phyloP scores from a whole-genome alignment of 176 grass and related monocot species.

The Lolium multiflorum region DNA sequence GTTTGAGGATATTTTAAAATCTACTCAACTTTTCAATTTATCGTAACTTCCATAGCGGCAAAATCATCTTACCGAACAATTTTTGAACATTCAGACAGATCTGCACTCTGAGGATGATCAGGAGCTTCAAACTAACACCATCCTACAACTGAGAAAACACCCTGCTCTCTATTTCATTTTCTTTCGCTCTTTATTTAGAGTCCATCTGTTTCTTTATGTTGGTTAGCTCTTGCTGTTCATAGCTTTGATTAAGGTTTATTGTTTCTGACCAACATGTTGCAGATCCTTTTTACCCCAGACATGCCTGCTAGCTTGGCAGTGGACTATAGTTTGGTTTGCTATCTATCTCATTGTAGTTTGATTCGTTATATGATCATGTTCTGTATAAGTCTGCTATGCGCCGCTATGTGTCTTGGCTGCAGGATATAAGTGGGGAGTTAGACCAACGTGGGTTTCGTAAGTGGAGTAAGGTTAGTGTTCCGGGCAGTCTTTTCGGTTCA shows the following conservation, averaged over 20 bases:
- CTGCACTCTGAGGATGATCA: neutral
- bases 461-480: neutral
- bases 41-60: neutral
- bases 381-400: neutral
- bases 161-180: neutral
- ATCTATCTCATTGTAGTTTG: neutral
- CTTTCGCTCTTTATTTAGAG: neutral
- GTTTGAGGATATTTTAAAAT: neutral
- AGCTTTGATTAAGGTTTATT: neutral
- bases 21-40: neutral
- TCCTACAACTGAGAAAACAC: neutral
- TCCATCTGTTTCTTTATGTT: neutral
- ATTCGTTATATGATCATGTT: neutral
- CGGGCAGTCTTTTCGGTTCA: neutral
- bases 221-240: neutral
- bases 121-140: neutral
- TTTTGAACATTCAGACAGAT: constrained; percentile 6
- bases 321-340: neutral
- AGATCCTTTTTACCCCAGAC: neutral
- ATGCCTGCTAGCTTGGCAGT: neutral
- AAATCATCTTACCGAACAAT: neutral
- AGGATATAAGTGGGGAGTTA: neutral
- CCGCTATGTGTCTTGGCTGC: neutral
- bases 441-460: neutral
- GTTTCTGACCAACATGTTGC: neutral